Evolutionary conservation across 2,329 filamentous ascomycete genomes (phyloP), one percentile per base, ranked within the genome.

Genomic region (Phoma herbarum): DNA sequence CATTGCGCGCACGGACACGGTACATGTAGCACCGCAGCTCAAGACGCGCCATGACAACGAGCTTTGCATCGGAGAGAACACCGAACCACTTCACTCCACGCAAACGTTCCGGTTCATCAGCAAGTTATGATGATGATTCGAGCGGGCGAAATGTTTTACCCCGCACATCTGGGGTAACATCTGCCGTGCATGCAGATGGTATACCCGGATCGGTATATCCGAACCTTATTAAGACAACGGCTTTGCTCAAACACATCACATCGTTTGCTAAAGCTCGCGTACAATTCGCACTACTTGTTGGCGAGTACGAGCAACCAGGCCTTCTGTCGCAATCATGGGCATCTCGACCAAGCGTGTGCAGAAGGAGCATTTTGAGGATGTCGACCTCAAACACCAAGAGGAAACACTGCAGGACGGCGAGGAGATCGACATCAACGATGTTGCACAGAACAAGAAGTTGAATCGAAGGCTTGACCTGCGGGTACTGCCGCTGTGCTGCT

Each of bases 401-500:
- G 33, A 57, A 1, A 25, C 35, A 7, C 8, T 44, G 9, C 55
- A 35, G 6, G 37, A 47, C 9, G 35, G 42, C 12, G 35, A 39
- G 18, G 48, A 51, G n/a, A 52, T 57, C 4, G 55, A 52, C 16
- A 44, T 57, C 11, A 43, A 52, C n/a, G 55, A 57, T 28, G 22
- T 18, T 10, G 11, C 10, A 22, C 43, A 52, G 43, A 57, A 57
- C 26, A 48, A 39, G 12, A 43, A 10, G 4, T 28, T 52, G 3
- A 57, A 57, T n/a, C 48, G 35, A 29, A 20, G 55, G 23, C 35
- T 57, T 10, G 88, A 90, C 71, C 59, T 85, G 18, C 82, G 84
- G 53, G 88, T 90, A 56, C 78, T 90, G 14, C 88, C 88, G 1
- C 76, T 90, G 14, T 85, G 82, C n/a, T 85, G 86, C 7, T 78